These are phyloP conservation scores for Boechera stricta DNA, from an alignment of 345 rosid genomes.

Conservation along the genomic window DNA sequence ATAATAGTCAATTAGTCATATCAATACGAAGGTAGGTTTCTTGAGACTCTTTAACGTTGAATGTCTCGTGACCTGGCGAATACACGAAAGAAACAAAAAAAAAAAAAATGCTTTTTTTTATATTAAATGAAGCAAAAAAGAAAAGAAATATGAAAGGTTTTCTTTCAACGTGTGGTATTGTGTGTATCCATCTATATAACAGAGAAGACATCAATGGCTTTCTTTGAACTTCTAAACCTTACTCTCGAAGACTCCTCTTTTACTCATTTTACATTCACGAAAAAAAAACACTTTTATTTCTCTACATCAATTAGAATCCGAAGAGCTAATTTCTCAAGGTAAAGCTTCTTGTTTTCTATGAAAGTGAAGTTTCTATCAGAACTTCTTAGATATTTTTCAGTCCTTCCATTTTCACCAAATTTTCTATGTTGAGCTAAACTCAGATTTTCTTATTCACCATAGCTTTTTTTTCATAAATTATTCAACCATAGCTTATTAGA, in stretches of 20 bases:
- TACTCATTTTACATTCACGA: constrained; percentile 4
- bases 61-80: constrained; percentile 41
- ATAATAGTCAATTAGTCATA: neutral
- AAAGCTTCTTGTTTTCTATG: neutral
- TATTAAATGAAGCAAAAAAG: constrained; percentile 18
- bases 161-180: constrained; percentile 37
- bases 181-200: constrained; percentile 43
- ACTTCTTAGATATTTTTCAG: neutral
- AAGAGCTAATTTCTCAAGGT: constrained; percentile 42
- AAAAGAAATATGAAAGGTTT: neutral
- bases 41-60: constrained; percentile 10
- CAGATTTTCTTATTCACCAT: neutral
- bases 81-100: constrained; percentile 33
- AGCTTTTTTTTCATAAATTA: no score
- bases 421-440: neutral
- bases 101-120: constrained; percentile 3
- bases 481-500: neutral
- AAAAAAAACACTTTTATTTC: neutral
- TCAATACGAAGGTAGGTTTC: constrained; percentile 19
- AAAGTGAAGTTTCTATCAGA: neutral
- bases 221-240: constrained; percentile 40
- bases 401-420: no score
- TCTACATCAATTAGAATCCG: constrained; percentile 17
- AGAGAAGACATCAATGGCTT: constrained; percentile 36
- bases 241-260: constrained; percentile 30